Percentiles rank a stretch among this genome's conserved stretches.
Evolutionary conservation across 1,139 yeast species (phyloP).

Genomic region (Lodderomyces beijingensis): DNA sequence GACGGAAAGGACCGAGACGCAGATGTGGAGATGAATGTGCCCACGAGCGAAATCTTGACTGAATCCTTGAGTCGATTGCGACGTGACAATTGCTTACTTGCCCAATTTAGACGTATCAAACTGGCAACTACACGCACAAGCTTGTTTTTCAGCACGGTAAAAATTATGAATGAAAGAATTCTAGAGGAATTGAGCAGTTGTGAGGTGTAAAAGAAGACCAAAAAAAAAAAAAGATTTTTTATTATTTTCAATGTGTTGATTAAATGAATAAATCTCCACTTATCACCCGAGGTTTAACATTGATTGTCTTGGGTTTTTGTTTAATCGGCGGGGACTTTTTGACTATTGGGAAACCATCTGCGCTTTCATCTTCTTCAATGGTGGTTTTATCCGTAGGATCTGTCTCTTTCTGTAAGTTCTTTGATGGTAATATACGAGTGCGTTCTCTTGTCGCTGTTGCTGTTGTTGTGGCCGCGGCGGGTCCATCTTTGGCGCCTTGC

Average conservation of each 20-base stretch:
- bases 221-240: not conserved
- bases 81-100: conserved; percentile 7
- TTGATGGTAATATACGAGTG: too few species aligned
- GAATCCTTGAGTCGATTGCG: conserved; percentile 2
- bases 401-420: too few species aligned
- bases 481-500: not conserved
- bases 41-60: conserved; percentile 9
- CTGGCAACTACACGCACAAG: conserved; percentile 4
- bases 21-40: conserved; percentile 12
- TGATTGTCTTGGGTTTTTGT: conserved; percentile 27
- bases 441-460: too few species aligned
- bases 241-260: not conserved
- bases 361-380: not conserved
- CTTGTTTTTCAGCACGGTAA: conserved; percentile 10
- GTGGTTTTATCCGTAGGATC: conserved; percentile 1
- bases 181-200: conserved; percentile 12
- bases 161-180: conserved; percentile 11
- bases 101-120: conserved; percentile 9
- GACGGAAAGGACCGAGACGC: conserved; percentile 15
- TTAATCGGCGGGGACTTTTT: conserved; percentile 28
- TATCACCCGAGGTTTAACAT: conserved; percentile 25
- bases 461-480: conserved; percentile 1
- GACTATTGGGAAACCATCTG: conserved; percentile 6
- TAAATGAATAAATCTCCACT: conserved; percentile 34
- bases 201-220: conserved; percentile 2